phyloP scores from a whole-genome alignment of 2,329 filamentous ascomycete genomes.

The Colletotrichum australisinense region DNA sequence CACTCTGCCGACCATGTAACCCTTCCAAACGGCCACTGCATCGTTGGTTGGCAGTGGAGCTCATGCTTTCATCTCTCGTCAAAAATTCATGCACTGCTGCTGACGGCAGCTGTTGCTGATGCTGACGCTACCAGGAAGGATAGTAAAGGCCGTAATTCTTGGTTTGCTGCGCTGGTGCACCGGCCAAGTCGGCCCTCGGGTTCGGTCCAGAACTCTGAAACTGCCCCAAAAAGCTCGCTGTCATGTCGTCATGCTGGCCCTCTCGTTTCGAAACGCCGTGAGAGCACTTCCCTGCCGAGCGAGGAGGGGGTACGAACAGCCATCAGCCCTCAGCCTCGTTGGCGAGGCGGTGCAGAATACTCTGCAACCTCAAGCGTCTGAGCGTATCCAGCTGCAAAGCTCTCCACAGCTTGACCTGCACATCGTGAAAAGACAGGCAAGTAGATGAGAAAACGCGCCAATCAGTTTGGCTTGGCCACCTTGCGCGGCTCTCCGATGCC shows the following conservation, averaged over 20 bases:
- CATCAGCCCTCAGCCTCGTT: conserved; percentile 9
- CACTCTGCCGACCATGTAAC: conserved; percentile 21
- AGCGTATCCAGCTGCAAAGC: conserved; percentile 28
- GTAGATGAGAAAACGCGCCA: background rate
- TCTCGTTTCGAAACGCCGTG: conserved; percentile 26
- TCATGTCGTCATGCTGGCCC: conserved; percentile 20
- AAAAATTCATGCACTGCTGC: conserved; percentile 1
- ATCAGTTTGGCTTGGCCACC: conserved; percentile 91
- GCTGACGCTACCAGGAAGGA: background rate
- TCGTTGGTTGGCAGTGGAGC: conserved; percentile 2
- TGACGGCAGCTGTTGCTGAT: conserved; percentile 7
- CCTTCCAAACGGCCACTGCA: background rate
- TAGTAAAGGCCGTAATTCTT: background rate
- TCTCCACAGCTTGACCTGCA: background rate
- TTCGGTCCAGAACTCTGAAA: conserved; percentile 9
- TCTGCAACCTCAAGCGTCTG: conserved; percentile 9
- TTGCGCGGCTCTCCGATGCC: conserved; percentile 84
- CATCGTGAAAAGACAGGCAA: background rate
- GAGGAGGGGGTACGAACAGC: background rate
- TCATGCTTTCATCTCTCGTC: background rate
- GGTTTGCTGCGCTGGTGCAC: background rate
- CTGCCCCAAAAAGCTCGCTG: conserved; percentile 7
- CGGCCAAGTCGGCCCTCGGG: background rate
- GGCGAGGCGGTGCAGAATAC: conserved; percentile 18
- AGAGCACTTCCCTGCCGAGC: conserved; percentile 19